Base-by-base conservation (phyloP, 177 flowering plant genomes). In the Vitis hybrid region DNA sequence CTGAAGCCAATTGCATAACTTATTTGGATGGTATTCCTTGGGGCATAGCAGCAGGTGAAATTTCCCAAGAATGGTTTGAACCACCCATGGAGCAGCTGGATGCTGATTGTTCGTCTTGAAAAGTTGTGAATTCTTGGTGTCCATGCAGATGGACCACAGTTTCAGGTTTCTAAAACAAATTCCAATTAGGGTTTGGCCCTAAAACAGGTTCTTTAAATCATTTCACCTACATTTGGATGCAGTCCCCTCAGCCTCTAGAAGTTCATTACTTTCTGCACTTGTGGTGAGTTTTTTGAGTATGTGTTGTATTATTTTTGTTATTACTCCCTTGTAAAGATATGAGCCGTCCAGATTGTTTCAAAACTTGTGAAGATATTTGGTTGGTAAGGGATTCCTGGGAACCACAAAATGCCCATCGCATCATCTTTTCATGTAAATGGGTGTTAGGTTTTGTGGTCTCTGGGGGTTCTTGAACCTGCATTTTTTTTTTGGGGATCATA, bases 291-390 rank as follows among this genome's bases (percentile, higher is more conserved):
- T 29, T 19, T 20, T 6, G 26, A 55, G 54, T 65, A 29, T 29
- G 52, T 64, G 62, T 48, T 76, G 67, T 72, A 65, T 60, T 65
- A 29, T 39, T 39, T 55, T 59, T 68, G 29, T 18, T 50, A 34
- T 76, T 62, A 71, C 67, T 31, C 2, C n/a, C 52, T 64, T 76
- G 78, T 76, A 68, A 62, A 71, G 68, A 59, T 71, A 2, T 49
- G 70, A 66, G n/a, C 22, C 31, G 61, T 67, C 57, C 54, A n/a
- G 10, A 52, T 10, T 65, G 16, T 63, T 58, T 50, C 61, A 59
- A 49, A 55, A n/a, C 61, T 53, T 56, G 61, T 67, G 65, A 67
- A 60, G 67, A 60, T 66, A 55, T 26, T 72, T 60, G 16, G n/a
- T 51, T 50, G 53, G 49, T 18, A 59, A 67, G 11, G 69, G 68